These are phyloP conservation scores for Mucor saturninus DNA, from an alignment of 371 early-diverging fungal genomes.

Conservation along the genomic window DNA sequence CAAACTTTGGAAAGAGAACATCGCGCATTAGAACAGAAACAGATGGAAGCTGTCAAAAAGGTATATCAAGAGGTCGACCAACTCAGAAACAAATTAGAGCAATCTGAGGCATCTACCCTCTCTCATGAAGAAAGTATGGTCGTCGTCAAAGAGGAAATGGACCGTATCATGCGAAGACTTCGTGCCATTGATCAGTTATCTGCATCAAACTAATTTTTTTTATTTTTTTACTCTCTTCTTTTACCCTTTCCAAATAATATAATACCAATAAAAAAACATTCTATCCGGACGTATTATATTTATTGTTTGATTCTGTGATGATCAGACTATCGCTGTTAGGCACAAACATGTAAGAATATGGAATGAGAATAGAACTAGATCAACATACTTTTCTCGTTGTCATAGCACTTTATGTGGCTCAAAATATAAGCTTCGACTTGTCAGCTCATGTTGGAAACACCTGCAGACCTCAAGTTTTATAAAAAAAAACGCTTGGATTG, in stretches of 20 bases:
- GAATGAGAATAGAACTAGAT: no score
- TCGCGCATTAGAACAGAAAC: constrained; percentile 31
- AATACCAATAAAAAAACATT: no score
- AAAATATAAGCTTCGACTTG: no score
- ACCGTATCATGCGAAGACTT: constrained; percentile 49
- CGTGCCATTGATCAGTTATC: constrained; percentile 43
- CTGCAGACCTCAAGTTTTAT: no score
- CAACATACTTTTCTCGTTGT: no score
- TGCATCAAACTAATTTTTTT: background rate
- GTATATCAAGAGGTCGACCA: constrained; percentile 41
- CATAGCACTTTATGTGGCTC: no score
- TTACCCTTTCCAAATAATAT: background rate
- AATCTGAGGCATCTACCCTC: constrained; percentile 35
- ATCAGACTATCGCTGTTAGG: no score
- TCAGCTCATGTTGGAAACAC: no score
- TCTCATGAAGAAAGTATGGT: constrained; percentile 49
- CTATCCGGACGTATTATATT: no score
- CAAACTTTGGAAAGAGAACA: constrained; percentile 38
- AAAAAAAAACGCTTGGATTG: no score
- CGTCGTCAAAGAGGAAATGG: constrained; percentile 49
- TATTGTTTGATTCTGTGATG: no score
- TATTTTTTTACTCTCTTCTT: background rate
- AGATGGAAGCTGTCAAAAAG: constrained; percentile 35
- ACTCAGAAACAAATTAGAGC: constrained; percentile 28
- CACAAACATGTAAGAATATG: no score